Base-by-base conservation (phyloP, 129 eudicot genomes). In the Glebionis coronaria region DNA sequence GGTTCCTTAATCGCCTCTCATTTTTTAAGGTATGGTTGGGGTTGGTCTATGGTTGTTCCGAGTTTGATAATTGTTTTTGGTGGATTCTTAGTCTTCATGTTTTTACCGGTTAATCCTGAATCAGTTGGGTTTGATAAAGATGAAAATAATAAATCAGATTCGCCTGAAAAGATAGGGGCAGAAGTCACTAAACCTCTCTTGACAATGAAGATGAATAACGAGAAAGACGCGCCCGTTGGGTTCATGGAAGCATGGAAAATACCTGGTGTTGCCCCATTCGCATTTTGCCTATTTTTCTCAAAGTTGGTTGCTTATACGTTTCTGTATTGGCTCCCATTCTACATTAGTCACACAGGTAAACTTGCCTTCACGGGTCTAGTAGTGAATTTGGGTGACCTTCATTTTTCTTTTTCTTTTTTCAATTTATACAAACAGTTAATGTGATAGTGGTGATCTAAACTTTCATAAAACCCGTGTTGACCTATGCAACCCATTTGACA, bases 221-320 rank as follows among this genome's bases (percentile, higher is more conserved):
- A 60, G 21, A 76, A 84, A 31, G 80, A 67, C 70, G 60, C 73
- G n/a, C 88, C 99, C 0, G 85, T 93, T 14, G 93, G 99, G 51
- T 93, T 93, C 71, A 45, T 88, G 9, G 86, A 86, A 82, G 98
- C 98, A 25, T 93, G 95, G 98, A 88, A 52, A 52, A 88, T 93
- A 76, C 95, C 97, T 0, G 98, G 98, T 18, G 99, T 93, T 65
- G 97, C 97, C 21, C 87, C 92, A 1, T 93, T 82, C 19, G 95
- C 99, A 3, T 76, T 89, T 28, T 93, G 97, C 73, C 96, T 93
- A 61, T 93, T 93, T 86, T 93, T 93, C 18, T 84, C 97, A 0
- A 93, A 93, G 71, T 74, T 93, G 87, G 99, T 93, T 69, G 99
- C 97, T 21, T 93, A 93, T 51, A 93, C 99, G 14, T 93, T 93